phyloP scores from a whole-genome alignment of 139 green algal species.

The Coccomyxa sp. region DNA sequence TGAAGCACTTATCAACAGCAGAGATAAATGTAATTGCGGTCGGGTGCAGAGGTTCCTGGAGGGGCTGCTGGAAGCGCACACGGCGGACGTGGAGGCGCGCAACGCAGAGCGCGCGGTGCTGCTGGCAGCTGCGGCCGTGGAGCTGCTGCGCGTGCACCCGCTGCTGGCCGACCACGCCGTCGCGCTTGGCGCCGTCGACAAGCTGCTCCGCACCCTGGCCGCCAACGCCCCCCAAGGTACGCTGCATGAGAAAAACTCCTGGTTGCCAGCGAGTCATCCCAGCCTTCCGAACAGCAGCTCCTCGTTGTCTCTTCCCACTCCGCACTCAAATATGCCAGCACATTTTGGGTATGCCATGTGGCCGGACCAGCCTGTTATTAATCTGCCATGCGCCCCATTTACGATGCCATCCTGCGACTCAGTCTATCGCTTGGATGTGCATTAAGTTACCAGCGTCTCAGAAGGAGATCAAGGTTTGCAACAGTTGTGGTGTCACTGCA shows the following conservation, averaged over 20 bases:
- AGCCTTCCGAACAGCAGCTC: too few species aligned
- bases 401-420: too few species aligned
- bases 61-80: slow-evolving; percentile 62
- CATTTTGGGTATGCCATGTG: too few species aligned
- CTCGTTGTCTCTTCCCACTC: too few species aligned
- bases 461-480: too few species aligned
- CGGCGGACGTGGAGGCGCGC: slow-evolving; percentile 6
- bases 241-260: too few species aligned
- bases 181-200: slow-evolving; percentile 54
- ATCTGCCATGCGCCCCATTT: too few species aligned
- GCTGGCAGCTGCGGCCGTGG: slow-evolving; percentile 63
- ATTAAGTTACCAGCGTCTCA: background rate
- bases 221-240: background rate
- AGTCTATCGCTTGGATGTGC: background rate
- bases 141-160: slow-evolving; percentile 54
- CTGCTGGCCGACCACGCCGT: slow-evolving; percentile 64
- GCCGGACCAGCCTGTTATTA: too few species aligned
- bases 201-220: slow-evolving; percentile 49
- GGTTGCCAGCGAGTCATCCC: background rate
- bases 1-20: too few species aligned
- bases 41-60: slow-evolving; percentile 33
- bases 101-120: slow-evolving; percentile 30
- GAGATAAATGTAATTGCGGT: too few species aligned
- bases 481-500: background rate
- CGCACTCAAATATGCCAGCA: too few species aligned